Percentiles rank a stretch among this genome's conserved stretches.
Evolutionary conservation across 2,329 filamentous ascomycete genomes (phyloP).

Genomic region (Elsinoe necatrix): DNA sequence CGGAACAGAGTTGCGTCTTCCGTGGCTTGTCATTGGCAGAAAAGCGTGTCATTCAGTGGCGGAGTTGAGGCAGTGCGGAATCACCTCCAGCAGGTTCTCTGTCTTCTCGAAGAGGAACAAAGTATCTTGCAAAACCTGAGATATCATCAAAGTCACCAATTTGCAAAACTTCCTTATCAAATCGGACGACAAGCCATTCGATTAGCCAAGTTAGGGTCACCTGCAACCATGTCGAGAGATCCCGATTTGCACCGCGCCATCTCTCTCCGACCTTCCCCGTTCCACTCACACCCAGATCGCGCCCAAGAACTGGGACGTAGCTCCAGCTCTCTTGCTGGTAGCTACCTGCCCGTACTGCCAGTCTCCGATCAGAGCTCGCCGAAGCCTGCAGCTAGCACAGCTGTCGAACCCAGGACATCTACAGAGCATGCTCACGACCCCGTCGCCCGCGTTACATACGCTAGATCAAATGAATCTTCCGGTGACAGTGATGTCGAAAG

Average conservation of each 20-base stretch:
- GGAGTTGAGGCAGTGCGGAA: not conserved
- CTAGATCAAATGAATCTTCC: constrained; percentile 25
- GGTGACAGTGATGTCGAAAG: constrained; percentile 33
- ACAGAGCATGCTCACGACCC: constrained; percentile 28
- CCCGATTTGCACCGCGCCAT: constrained; percentile 42
- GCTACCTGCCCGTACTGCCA: constrained; percentile 23
- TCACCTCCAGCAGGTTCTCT: not conserved
- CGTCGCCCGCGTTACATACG: constrained; percentile 29
- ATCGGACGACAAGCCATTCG: constrained; percentile 6
- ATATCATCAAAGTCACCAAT: not conserved
- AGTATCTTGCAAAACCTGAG: not conserved
- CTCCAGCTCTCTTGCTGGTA: constrained; percentile 16
- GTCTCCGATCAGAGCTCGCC: constrained; percentile 24
- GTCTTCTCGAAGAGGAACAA: not conserved
- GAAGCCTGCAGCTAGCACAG: constrained; percentile 31
- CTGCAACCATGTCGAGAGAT: constrained; percentile 31
- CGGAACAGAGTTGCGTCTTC: not conserved
- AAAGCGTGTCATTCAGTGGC: not conserved
- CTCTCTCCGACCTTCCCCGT: constrained; percentile 40
- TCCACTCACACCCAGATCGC: constrained; percentile 29
- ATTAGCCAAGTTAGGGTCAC: constrained; percentile 6
- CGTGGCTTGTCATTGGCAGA: not conserved
- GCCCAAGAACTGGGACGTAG: constrained; percentile 22
- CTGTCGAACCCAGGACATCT: constrained; percentile 30
- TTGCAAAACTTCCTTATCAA: not conserved